Base-by-base conservation (phyloP, 164 flowering plant species). In the Piper betle region DNA sequence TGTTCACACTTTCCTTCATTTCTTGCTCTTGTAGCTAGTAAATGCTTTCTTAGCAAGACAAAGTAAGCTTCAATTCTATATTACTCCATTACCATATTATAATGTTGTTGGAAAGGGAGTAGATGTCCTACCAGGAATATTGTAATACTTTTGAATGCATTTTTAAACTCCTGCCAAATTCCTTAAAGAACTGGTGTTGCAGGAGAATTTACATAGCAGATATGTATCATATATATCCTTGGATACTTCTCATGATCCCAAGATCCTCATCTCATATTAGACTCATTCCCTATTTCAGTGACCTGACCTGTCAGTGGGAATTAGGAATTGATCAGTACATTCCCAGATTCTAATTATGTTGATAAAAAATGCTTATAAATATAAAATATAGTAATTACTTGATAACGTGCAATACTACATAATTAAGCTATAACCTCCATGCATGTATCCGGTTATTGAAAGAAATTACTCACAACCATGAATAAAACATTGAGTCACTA, bases 241-340 rank as follows among this genome's bases (percentile, higher is more conserved):
- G 25, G 38, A 55, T 63, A 66, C 60, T 67, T 59, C 82, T 80
- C 80, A 75, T 77, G 86, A 81, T 84, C 85, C 84, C 67, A 80
- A 80, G 78, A 73, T 75, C 63, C 84, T 64, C 80, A 71, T 55
- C 79, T 82, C 85, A 84, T 84, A 87, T 86, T 83, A 82, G 82
- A 88, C 68, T 62, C 52, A 55, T 52, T 54, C 40, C 37, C 66
- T 43, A 55, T 13, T 53, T 33, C 11, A 52, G 40, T 17, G 16
- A 37, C 73, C 82, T 85, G 82, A 73, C 74, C 55, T 85, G 86
- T 80, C 97, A 81, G 39, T 63, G 55, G 40, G 52, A 54, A 50
- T 37, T 53, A 43, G 69, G 52, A 64, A 54, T 46, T 53, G 41
- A 57, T 53, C 57, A 25, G 33, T 25, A 25, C 1, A 25, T 25